Base-by-base conservation (phyloP, 805 yeast species). In the Suhomyces emberorum region DNA sequence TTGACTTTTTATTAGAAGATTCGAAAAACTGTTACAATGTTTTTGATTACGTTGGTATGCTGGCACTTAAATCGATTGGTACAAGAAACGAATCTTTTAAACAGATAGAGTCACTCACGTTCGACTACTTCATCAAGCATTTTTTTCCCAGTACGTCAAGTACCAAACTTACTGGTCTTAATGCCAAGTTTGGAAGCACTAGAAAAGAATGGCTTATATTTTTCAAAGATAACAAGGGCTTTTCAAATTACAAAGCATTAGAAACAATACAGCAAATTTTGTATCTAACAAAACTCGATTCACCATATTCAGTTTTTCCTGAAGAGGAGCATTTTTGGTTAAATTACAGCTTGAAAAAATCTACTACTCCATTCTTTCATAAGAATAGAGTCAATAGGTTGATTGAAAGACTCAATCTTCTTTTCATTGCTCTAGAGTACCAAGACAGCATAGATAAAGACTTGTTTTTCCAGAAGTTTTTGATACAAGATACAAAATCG, bases 341-440 rank as follows among this genome's bases (percentile, higher is more conserved):
- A 16, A 49, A 51, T 33, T 52, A 52, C 14, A 67, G 63, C 2
- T 12, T 54, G 2, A 56, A 54, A 4, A 52, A 44, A 10, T 28
- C 37, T n/a, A 28, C 57, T 3, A 49, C 53, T 1, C 46, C 52
- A 3, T 46, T 50, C 12, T 65, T 59, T 44, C 69, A 67, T 42
- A 79, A 78, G 44, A 50, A 68, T 28, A 65, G 69, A 31, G 46
- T 74, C 23, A 78, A 78, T 44, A 63, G 72, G 22, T 55, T 76
- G 23, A 52, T 78, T 15, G 66, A 70, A 24, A 58, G 63, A 23
- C 43, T 81, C 23, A 81, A 81, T 44, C 44, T 70, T 6, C 59
- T 79, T 23, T 50, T 83, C 10, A 39, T 42, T 18, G 32, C 46
- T 8, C 56, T 67, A 14, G 40, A 59, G 5, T 53, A 60, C 28